These are phyloP conservation scores for Mycena filopes DNA, from an alignment of 768 basidiomycete genomes.

Conservation along the genomic window DNA sequence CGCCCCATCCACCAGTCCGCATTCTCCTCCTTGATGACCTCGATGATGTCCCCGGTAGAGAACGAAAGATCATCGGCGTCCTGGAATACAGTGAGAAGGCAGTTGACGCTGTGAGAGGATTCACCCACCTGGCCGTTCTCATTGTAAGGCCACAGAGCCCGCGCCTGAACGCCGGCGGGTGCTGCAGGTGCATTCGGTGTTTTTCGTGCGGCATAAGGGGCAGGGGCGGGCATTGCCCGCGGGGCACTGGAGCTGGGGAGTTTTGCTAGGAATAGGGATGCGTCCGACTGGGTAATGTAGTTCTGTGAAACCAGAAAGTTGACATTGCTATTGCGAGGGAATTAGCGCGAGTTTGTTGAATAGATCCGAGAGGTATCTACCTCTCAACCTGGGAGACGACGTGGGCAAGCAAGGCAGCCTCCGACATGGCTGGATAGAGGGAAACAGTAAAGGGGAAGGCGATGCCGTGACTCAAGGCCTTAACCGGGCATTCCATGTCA, in stretches of 20 bases:
- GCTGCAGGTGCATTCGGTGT: constrained; percentile 30
- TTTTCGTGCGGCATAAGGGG: constrained; percentile 29
- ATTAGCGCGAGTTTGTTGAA: not conserved
- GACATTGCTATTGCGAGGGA: constrained; percentile 47
- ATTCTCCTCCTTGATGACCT: constrained; percentile 83
- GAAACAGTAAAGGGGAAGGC: no score
- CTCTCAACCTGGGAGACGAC: constrained; percentile 65
- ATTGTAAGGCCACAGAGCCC: constrained; percentile 76
- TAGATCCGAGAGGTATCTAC: not conserved
- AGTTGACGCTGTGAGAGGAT: constrained; percentile 6
- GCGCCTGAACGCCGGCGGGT: constrained; percentile 51
- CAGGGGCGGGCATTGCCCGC: constrained; percentile 20
- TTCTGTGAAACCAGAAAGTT: constrained; percentile 67
- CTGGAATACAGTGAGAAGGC: constrained; percentile 46
- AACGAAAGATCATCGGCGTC: constrained; percentile 87
- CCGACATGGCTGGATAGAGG: constrained; percentile 25
- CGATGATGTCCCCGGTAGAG: constrained; percentile 77
- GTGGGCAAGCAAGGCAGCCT: constrained; percentile 64
- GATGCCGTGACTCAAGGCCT: constrained; percentile 5
- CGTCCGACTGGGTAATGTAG: constrained; percentile 62
- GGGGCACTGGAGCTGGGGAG: constrained; percentile 48
- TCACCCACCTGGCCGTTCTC: constrained; percentile 60
- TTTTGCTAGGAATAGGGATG: constrained; percentile 58
- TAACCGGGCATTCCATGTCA: constrained; percentile 38
- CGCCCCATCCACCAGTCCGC: constrained; percentile 90